A percentile compares a stretch with the other conserved stretches of the same genome.
Conservation (phyloP, 192 early-diverging fungal species). For the Spizellomyces sp. region DNA sequence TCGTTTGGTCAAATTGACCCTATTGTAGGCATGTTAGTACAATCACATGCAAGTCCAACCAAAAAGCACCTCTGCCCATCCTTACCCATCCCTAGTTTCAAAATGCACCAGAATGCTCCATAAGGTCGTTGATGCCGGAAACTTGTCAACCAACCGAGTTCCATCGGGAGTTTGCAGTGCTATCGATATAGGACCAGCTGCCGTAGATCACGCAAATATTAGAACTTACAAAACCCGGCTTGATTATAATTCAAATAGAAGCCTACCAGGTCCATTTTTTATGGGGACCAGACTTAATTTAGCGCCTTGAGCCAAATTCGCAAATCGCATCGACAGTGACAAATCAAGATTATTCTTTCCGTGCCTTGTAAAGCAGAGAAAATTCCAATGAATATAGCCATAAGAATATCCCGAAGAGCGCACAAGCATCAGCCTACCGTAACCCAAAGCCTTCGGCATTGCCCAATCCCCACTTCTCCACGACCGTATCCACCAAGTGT, state of each 20-base stretch:
- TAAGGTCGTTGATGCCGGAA: constrained; percentile 56
- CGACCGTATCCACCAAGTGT: constrained; percentile 62
- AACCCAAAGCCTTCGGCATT: constrained; percentile 33
- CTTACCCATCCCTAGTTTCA: constrained; percentile 55
- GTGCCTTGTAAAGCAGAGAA: constrained; percentile 19
- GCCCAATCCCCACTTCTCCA: constrained; percentile 56
- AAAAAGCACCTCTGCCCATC: not conserved
- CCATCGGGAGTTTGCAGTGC: constrained; percentile 78
- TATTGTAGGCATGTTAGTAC: constrained; percentile 21
- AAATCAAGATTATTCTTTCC: constrained; percentile 70
- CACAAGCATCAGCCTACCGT: not conserved
- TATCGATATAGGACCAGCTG: constrained; percentile 44
- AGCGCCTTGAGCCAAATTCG: constrained; percentile 78
- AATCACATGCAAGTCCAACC: no score
- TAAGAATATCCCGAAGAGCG: not conserved
- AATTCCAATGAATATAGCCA: no score
- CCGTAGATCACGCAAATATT: not conserved
- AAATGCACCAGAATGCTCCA: constrained; percentile 71
- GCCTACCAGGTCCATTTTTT: not conserved
- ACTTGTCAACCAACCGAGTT: constrained; percentile 65
- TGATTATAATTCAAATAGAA: no score
- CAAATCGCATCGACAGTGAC: constrained; percentile 75
- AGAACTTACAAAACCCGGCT: no score
- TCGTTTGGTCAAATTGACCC: constrained; percentile 58
- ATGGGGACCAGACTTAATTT: constrained; percentile 63